Evolutionary conservation across 148 eudicot species (phyloP), one percentile per base, ranked within the genome.

Genomic region (Rhododendron ovatum): DNA sequence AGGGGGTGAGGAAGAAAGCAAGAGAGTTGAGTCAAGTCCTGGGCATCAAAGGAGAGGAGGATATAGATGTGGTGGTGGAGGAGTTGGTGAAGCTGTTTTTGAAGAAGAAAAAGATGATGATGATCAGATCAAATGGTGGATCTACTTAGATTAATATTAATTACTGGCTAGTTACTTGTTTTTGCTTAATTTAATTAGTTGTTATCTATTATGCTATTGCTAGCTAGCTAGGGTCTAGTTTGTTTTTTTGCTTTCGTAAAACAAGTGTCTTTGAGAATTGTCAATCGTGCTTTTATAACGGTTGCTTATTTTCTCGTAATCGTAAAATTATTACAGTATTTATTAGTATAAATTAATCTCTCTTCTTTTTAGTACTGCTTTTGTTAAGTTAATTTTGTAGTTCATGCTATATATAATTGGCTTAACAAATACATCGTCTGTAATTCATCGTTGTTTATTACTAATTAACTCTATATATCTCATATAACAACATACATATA

Each of bases 1-100:
- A 41, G 15, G 82, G 26, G 5, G 86, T 67, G 71, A 78, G 83
- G 65, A 33, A 61, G 87, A 85, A 51, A 80, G 83, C 73, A 51
- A 67, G 47, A 53, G 78, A 85, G 39, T 63, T 79, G 87, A 35
- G 83, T 33, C 22, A 48, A 15, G 51, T 35, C 7, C 5, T 85
- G 26, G 69, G 24, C 18, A 53, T 28, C 79, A 80, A 73, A 33
- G 83, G 57, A 24, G 83, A 41, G 47, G 78, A 65, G 65, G 87
- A 79, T 1, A 43, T 85, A 7, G 87, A 63, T 65, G 83, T 26
- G 39, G 87, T 80, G 61, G 87, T 80, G 73, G 65, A 65, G 41
- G 87, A 85, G 78, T 37, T 85, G 87, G 78, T 13, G 37, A 85
- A 80, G 65, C 87, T 80, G 71, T 20, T 39, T 33, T 33, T 71